These are phyloP conservation scores for Ophiostoma quercus DNA, from an alignment of 2,329 filamentous ascomycete species.

Conservation along the genomic window DNA sequence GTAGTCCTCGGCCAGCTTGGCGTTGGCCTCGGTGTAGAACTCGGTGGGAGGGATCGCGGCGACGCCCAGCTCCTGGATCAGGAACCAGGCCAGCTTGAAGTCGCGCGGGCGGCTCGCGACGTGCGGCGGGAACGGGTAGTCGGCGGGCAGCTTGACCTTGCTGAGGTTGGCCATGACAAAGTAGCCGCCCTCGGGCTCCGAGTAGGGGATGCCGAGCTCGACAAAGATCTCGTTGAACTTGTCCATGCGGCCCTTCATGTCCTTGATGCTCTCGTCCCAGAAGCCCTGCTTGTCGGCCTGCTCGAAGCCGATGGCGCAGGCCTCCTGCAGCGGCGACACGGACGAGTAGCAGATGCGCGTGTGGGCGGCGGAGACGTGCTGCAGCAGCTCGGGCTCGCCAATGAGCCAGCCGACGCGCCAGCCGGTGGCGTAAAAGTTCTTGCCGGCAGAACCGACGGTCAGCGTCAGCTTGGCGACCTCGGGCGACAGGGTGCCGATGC, in stretches of 20 bases:
- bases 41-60: conserved; percentile 95
- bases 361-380: conserved; percentile 87
- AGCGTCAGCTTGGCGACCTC: conserved; percentile 83
- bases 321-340: conserved; percentile 90
- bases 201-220: conserved; percentile 73
- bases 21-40: conserved; percentile 85
- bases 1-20: conserved; percentile 85
- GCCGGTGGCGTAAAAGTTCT: conserved; percentile 97
- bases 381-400: conserved; percentile 79
- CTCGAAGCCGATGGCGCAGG: conserved; percentile 89
- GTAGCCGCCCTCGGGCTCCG: conserved; percentile 92
- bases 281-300: conserved; percentile 78
- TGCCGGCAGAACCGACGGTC: conserved; percentile 92
- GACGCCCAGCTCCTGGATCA: conserved; percentile 93
- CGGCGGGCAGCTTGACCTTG: conserved; percentile 75
- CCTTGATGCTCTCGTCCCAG: conserved; percentile 75
- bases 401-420: conserved; percentile 96
- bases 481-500: conserved; percentile 83
- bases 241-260: conserved; percentile 87
- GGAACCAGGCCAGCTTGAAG: conserved; percentile 92
- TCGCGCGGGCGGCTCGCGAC: conserved; percentile 82
- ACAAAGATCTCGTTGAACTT: conserved; percentile 78
- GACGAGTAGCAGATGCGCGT: conserved; percentile 95
- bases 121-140: conserved; percentile 84
- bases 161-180: conserved; percentile 93